phyloP scores from a whole-genome alignment of 192 early-diverging fungal genomes.

The Rhizoclosmatium globosum region DNA sequence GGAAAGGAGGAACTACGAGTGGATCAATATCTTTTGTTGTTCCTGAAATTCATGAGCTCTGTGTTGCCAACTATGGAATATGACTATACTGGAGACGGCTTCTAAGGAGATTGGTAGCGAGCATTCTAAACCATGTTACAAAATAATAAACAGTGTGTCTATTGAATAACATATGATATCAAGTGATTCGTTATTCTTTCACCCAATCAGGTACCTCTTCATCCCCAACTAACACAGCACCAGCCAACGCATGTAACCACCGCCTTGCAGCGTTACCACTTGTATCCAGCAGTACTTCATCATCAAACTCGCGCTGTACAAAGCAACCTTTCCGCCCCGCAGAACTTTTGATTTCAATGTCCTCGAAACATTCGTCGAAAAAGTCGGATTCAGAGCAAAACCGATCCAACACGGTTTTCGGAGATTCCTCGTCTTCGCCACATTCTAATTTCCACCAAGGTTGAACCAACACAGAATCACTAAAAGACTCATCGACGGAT shows the following conservation, averaged over 20 bases:
- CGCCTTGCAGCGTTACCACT: not conserved
- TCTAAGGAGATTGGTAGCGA: not conserved
- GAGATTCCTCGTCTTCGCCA: not conserved
- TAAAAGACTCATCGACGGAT: not conserved
- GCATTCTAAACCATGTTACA: too few relatives aligned
- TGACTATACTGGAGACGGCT: conserved; percentile 78
- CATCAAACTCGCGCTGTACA: not conserved
- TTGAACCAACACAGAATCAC: not conserved
- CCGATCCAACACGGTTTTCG: not conserved
- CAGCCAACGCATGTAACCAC: conserved; percentile 29
- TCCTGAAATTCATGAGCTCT: conserved; percentile 97
- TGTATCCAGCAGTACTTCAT: conserved; percentile 2
- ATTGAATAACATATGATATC: not conserved
- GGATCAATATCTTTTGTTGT: conserved; percentile 95
- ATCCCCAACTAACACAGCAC: conserved; percentile 7
- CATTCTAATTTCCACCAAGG: not conserved
- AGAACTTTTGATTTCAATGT: conserved; percentile 9
- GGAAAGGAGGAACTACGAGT: conserved; percentile 82
- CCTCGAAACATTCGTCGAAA: conserved; percentile 24
- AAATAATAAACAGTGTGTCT: too few relatives aligned
- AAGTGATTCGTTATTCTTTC: not conserved
- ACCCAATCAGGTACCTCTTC: conserved; percentile 32
- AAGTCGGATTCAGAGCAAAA: not conserved
- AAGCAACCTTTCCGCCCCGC: not conserved
- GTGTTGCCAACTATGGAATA: conserved; percentile 98